These are phyloP conservation scores for Trametes cingulata DNA, from an alignment of 768 basidiomycete genomes.

Conservation along the genomic window DNA sequence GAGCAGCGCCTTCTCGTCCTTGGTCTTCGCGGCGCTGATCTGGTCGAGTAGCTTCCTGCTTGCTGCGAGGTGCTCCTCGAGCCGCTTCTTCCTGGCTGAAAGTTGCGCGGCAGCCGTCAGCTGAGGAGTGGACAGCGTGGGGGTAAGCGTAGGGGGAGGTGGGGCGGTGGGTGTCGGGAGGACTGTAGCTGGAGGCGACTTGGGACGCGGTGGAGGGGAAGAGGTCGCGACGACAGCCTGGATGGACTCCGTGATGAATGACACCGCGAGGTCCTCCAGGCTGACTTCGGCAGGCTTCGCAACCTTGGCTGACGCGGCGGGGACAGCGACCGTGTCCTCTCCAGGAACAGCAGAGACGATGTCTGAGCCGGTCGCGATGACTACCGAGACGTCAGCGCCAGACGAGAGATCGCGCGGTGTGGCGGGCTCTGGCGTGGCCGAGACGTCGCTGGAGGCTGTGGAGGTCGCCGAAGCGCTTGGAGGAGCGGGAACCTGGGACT, in stretches of 20 bases:
- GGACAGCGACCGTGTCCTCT: background rate
- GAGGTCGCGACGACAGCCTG: constrained; percentile 35
- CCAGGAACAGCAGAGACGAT: background rate
- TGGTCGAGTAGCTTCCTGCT: constrained; percentile 52
- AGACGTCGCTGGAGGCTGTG: background rate
- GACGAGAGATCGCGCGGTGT: constrained; percentile 1
- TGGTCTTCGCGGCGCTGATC: constrained; percentile 46
- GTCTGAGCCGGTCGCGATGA: background rate
- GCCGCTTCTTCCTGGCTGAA: constrained; percentile 43
- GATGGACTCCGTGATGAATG: constrained; percentile 60
- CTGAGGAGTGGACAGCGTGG: background rate
- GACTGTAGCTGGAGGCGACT: background rate
- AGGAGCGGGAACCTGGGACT: constrained; percentile 1
- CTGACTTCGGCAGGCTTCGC: background rate
- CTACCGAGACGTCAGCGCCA: background rate
- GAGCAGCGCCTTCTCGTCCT: constrained; percentile 52
- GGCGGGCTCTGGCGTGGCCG: constrained; percentile 9
- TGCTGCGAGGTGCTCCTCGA: constrained; percentile 54
- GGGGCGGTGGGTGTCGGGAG: background rate
- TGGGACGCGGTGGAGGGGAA: background rate
- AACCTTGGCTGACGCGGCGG: background rate
- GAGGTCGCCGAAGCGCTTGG: background rate
- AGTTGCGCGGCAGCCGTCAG: background rate
- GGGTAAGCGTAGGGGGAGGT: background rate
- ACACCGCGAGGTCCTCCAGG: constrained; percentile 56